A percentile compares a stretch with the other conserved stretches of the same genome.
Evolutionary conservation across 257 asterid genomes (phyloP).

Genomic region (Penstemon eatonii): DNA sequence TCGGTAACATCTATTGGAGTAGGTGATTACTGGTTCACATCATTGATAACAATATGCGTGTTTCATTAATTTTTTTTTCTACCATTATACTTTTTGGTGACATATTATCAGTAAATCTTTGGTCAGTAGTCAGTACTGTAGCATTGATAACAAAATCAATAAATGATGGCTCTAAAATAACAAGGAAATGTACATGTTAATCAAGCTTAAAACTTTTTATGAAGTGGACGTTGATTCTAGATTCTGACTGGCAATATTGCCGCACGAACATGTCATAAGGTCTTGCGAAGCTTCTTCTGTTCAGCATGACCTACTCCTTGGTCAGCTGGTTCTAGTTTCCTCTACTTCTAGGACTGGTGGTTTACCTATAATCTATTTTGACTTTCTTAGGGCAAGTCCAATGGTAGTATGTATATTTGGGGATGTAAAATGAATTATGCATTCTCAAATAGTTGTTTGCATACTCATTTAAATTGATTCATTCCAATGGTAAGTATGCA

Average conservation of each 20-base stretch:
- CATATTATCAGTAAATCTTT: neutral
- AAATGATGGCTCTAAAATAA: neutral
- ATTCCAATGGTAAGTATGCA: too few relatives aligned
- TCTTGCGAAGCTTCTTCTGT: slow-evolving; percentile 1
- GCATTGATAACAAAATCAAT: neutral
- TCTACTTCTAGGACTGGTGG: neutral
- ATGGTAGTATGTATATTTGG: too few relatives aligned
- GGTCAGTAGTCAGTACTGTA: neutral
- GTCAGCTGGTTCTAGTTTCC: slow-evolving; percentile 6
- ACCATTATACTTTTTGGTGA: slow-evolving; percentile 5
- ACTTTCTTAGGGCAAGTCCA: too few relatives aligned
- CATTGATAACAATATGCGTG: neutral
- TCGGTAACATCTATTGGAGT: neutral
- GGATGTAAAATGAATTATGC: too few relatives aligned
- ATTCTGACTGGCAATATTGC: neutral
- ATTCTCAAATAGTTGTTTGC: too few relatives aligned
- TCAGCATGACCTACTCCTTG: neutral
- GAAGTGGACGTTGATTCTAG: neutral
- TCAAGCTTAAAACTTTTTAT: neutral
- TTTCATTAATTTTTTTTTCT: too few relatives aligned
- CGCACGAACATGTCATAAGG: neutral
- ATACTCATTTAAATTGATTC: too few relatives aligned
- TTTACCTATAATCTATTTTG: neutral
- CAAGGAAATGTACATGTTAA: neutral
- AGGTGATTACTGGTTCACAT: slow-evolving; percentile 1